Percentiles rank a stretch among this genome's conserved stretches.
These are phyloP conservation scores for Stemphylium vesicarium DNA, from an alignment of 2,329 filamentous ascomycete genomes.

Conservation along the genomic window DNA sequence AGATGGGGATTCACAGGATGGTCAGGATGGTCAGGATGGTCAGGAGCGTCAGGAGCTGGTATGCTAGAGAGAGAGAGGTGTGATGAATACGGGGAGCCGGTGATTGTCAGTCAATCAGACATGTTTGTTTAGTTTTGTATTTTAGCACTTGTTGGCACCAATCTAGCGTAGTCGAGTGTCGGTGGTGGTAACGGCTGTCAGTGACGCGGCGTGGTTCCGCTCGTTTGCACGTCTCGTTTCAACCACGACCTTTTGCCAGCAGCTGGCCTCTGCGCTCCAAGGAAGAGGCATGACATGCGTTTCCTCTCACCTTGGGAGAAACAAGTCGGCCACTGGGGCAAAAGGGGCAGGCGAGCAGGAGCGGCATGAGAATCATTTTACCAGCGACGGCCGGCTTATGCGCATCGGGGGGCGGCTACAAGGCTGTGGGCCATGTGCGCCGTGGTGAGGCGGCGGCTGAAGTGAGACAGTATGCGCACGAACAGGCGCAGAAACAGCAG, in stretches of 20 bases:
- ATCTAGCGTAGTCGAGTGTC: not conserved
- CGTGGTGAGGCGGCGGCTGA: slow-evolving; percentile 2
- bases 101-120: not conserved
- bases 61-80: not conserved
- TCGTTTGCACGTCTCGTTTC: slow-evolving; percentile 27
- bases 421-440: slow-evolving; percentile 5
- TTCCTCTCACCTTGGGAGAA: slow-evolving; percentile 9
- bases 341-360: slow-evolving; percentile 2
- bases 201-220: slow-evolving; percentile 14
- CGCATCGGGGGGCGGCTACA: slow-evolving; percentile 14
- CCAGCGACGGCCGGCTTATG: slow-evolving; percentile 6
- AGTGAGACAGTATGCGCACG: slow-evolving; percentile 17
- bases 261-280: slow-evolving; percentile 12
- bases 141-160: not conserved
- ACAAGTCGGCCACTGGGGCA: slow-evolving; percentile 11
- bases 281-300: slow-evolving; percentile 10
- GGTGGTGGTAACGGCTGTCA: slow-evolving; percentile 7
- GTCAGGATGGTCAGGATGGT: not conserved
- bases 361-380: slow-evolving; percentile 3
- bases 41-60: not conserved
- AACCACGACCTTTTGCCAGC: slow-evolving; percentile 8
- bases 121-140: slow-evolving; percentile 11
- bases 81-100: not conserved
- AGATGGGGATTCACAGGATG: not conserved
- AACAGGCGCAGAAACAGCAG: slow-evolving; percentile 10